A percentile compares a stretch with the other conserved stretches of the same genome.
These are phyloP conservation scores for Erythrophleum fordii DNA, from an alignment of 306 rosid genomes.

Conservation along the genomic window DNA sequence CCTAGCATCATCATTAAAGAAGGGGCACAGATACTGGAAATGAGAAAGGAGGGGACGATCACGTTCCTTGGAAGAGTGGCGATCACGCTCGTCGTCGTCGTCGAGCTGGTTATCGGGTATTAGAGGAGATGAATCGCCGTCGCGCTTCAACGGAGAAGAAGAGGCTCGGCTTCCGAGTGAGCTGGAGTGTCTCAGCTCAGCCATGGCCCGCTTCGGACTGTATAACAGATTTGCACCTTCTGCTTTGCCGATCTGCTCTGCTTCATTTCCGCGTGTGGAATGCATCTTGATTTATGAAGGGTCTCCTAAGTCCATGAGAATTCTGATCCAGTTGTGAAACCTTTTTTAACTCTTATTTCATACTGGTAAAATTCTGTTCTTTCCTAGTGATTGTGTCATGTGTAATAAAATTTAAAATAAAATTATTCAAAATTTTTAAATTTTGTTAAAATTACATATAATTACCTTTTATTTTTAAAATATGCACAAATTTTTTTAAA, in stretches of 20 bases:
- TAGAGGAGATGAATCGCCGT: constrained; percentile 71
- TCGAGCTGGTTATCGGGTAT: constrained; percentile 51
- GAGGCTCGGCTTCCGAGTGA: constrained; percentile 72
- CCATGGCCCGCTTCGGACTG: constrained; percentile 75
- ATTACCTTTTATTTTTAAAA: too few relatives aligned
- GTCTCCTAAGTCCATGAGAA: constrained; percentile 40
- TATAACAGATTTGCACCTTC: constrained; percentile 40
- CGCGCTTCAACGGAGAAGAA: constrained; percentile 93
- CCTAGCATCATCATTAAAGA: constrained; percentile 78
- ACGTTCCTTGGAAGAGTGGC: constrained; percentile 76
- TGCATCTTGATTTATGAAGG: constrained; percentile 11
- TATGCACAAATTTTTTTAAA: too few relatives aligned
- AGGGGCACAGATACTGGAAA: constrained; percentile 59
- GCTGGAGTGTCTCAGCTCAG: constrained; percentile 84
- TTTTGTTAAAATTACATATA: too few relatives aligned
- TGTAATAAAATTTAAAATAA: too few relatives aligned
- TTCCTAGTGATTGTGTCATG: background rate
- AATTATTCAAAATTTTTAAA: too few relatives aligned
- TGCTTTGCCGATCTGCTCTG: background rate
- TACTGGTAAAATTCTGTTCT: background rate
- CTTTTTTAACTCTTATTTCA: background rate
- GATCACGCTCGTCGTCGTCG: constrained; percentile 73
- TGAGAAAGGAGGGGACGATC: constrained; percentile 63
- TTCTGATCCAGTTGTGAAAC: constrained; percentile 38
- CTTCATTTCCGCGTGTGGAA: background rate